Evolutionary conservation across 2,329 filamentous ascomycete species (phyloP).

Genomic region (Leptographium flavum): DNA sequence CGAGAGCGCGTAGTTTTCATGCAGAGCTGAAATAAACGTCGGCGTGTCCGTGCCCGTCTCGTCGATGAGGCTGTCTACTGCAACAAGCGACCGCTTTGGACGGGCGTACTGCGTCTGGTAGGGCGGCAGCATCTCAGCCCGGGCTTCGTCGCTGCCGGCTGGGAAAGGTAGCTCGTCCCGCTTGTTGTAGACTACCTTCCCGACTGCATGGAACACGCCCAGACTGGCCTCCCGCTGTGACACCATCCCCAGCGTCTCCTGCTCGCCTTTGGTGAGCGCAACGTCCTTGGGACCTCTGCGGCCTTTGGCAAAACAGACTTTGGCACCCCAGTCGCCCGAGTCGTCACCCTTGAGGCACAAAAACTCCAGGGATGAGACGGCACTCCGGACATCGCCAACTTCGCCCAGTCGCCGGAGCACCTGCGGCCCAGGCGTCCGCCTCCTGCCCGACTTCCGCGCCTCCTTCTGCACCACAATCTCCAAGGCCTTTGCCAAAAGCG

Average conservation of each 20-base stretch:
- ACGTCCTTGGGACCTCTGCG: slow-evolving; percentile 46
- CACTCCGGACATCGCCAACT: slow-evolving; percentile 82
- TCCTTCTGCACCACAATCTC: slow-evolving; percentile 76
- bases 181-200: slow-evolving; percentile 95
- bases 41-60: slow-evolving; percentile 86
- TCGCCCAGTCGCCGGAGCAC: slow-evolving; percentile 71
- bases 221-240: slow-evolving; percentile 79
- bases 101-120: slow-evolving; percentile 43
- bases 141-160: slow-evolving; percentile 20
- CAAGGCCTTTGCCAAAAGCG: slow-evolving; percentile 71
- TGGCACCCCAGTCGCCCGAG: slow-evolving; percentile 61
- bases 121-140: slow-evolving; percentile 41
- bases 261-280: slow-evolving; percentile 59
- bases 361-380: slow-evolving; percentile 85
- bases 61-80: slow-evolving; percentile 67
- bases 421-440: slow-evolving; percentile 59
- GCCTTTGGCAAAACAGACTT: slow-evolving; percentile 53
- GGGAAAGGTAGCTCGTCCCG: slow-evolving; percentile 42
- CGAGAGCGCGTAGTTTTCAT: slow-evolving; percentile 79
- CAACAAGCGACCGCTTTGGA: slow-evolving; percentile 49
- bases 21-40: slow-evolving; percentile 14
- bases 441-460: slow-evolving; percentile 60
- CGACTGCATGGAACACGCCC: slow-evolving; percentile 91
- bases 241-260: slow-evolving; percentile 65
- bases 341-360: slow-evolving; percentile 71